Conservation (phyloP, 2,329 filamentous ascomycete species). For the Diaporthe sp. region DNA sequence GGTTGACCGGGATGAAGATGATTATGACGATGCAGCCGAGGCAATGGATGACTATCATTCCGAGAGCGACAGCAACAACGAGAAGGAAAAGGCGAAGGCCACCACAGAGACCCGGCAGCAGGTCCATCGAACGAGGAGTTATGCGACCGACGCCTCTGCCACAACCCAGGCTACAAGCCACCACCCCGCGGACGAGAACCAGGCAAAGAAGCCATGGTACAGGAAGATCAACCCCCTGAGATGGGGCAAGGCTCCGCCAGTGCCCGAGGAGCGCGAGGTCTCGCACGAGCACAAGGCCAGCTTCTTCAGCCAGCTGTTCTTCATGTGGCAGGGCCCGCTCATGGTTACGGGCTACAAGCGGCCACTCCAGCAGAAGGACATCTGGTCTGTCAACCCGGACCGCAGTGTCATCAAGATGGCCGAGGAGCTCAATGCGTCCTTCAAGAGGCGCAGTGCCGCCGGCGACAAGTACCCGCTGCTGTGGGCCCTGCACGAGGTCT, state of each 20-base stretch:
- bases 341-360: conserved; percentile 93
- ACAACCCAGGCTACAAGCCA: conserved; percentile 57
- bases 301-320: conserved; percentile 82
- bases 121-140: conserved; percentile 61
- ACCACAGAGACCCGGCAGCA: conserved; percentile 47
- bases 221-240: conserved; percentile 71
- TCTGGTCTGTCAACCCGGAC: conserved; percentile 89
- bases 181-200: conserved; percentile 42
- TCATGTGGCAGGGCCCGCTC: conserved; percentile 90
- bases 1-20: conserved; percentile 13
- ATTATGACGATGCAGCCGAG: conserved; percentile 32
- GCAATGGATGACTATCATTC: conserved; percentile 31
- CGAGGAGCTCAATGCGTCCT: conserved; percentile 73
- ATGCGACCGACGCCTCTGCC: conserved; percentile 66
- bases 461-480: conserved; percentile 81
- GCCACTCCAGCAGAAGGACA: conserved; percentile 83
- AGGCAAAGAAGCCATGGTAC: conserved; percentile 70
- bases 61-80: conserved; percentile 38
- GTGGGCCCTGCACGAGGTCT: conserved; percentile 88
- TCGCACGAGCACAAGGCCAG: conserved; percentile 80
- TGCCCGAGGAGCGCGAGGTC: conserved; percentile 64
- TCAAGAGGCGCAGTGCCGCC: conserved; percentile 74
- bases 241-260: conserved; percentile 68
- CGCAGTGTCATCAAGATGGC: conserved; percentile 80
- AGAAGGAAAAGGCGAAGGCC: conserved; percentile 41